Conservation (phyloP, 164 flowering plant species). For the Vitis labrusca region DNA sequence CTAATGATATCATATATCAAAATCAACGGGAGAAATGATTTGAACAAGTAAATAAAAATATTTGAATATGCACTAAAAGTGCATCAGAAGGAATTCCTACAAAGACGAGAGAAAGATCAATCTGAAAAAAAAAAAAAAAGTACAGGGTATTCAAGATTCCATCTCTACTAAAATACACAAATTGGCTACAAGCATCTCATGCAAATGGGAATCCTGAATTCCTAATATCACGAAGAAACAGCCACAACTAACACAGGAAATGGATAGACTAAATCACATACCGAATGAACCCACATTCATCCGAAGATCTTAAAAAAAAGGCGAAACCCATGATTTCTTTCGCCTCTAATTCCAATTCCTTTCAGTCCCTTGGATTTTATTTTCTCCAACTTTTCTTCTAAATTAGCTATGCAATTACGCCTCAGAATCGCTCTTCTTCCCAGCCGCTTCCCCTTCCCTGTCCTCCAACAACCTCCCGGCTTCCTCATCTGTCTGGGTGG, state of each 20-base stretch:
- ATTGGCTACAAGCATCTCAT: constrained; percentile 1
- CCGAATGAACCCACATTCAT: constrained; percentile 4
- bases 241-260: constrained; percentile 9
- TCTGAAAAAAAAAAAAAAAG: background rate
- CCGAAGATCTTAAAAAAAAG: constrained; percentile 12
- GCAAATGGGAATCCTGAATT: constrained; percentile 12
- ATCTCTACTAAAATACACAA: constrained; percentile 11
- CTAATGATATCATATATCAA: too few species aligned
- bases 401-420: constrained; percentile 12
- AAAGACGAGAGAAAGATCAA: background rate
- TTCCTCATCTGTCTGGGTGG: constrained; percentile 39
- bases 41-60: background rate
- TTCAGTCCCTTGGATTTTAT: constrained; percentile 10
- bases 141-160: constrained; percentile 21
- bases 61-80: constrained; percentile 4
- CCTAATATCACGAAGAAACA: constrained; percentile 6
- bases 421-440: constrained; percentile 33
- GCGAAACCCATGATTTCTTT: background rate
- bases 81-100: constrained; percentile 15
- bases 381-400: background rate
- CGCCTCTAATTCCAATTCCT: constrained; percentile 4
- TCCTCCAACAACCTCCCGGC: constrained; percentile 40
- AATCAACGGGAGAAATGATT: background rate
- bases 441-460: constrained; percentile 37
- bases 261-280: constrained; percentile 9